Evolutionary conservation across 495 filamentous ascomycete species (phyloP).

Genomic region (Hyaloscypha variabilis): DNA sequence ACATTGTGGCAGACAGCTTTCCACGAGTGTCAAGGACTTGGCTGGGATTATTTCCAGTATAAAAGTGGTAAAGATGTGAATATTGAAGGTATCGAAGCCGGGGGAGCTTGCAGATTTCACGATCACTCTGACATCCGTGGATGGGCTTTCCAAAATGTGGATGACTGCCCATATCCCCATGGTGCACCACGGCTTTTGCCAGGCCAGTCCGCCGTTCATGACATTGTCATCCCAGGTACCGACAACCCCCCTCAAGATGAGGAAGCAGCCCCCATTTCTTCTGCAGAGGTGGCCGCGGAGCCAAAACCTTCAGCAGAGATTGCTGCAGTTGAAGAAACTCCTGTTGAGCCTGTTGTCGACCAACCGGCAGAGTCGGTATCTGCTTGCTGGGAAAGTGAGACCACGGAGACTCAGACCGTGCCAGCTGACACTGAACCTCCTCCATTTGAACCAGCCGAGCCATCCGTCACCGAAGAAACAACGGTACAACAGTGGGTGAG

Average conservation of each 20-base stretch:
- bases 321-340: background rate
- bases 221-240: background rate
- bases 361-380: background rate
- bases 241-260: background rate
- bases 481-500: background rate
- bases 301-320: background rate
- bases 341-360: background rate
- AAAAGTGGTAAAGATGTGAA: background rate
- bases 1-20: background rate
- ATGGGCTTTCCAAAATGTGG: background rate
- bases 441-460: background rate
- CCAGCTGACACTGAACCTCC: background rate
- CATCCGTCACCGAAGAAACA: background rate
- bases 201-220: background rate
- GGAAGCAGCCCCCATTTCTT: background rate
- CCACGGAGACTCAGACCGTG: background rate
- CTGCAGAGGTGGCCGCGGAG: background rate
- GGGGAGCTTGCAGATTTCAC: constrained; percentile 7
- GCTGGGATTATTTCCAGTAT: constrained; percentile 11
- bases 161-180: constrained; percentile 3
- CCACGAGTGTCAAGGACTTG: background rate
- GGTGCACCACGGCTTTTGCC: background rate
- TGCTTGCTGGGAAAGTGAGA: background rate
- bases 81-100: background rate
- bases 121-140: constrained; percentile 1